Conservation (phyloP, 1,284 basidiomycete genomes). For the Austroboletus novae-zelandiae region DNA sequence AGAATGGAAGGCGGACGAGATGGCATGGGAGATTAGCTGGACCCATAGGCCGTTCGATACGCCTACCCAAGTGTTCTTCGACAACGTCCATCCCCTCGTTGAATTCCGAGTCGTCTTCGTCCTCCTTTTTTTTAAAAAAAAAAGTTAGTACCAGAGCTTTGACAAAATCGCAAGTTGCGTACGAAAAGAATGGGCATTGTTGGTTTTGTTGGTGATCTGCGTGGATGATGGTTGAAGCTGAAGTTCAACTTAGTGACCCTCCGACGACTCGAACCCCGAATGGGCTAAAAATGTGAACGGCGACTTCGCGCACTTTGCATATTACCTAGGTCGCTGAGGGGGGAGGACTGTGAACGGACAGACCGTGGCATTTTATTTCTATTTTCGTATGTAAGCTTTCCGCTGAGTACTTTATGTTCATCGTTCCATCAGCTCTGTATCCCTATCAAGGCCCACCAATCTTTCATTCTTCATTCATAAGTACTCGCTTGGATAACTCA, state of each 20-base stretch:
- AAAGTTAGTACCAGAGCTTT: conserved; percentile 5
- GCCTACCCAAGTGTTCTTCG: conserved; percentile 4
- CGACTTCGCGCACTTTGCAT: conserved; percentile 1
- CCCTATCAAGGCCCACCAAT: too few relatives aligned
- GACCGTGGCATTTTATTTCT: too few relatives aligned
- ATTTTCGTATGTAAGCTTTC: too few relatives aligned
- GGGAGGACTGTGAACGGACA: too few relatives aligned
- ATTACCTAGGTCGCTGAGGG: too few relatives aligned
- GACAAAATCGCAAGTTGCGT: conserved; percentile 1
- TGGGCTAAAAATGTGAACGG: conserved; percentile 6
- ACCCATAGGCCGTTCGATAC: background rate
- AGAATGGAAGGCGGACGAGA: background rate
- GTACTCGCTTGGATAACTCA: too few relatives aligned
- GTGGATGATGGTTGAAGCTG: conserved; percentile 10
- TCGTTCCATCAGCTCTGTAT: too few relatives aligned
- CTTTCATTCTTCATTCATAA: too few relatives aligned
- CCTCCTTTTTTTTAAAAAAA: background rate
- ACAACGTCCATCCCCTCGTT: conserved; percentile 19
- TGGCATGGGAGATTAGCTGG: background rate
- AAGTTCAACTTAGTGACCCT: conserved; percentile 4
- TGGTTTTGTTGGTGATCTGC: background rate
- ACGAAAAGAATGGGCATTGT: conserved; percentile 21
- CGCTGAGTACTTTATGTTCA: too few relatives aligned
- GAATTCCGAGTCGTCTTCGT: conserved; percentile 27
- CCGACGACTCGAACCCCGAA: background rate